Base-by-base conservation (phyloP, 805 yeast genomes). In the Yamadazyma phyllophila region DNA sequence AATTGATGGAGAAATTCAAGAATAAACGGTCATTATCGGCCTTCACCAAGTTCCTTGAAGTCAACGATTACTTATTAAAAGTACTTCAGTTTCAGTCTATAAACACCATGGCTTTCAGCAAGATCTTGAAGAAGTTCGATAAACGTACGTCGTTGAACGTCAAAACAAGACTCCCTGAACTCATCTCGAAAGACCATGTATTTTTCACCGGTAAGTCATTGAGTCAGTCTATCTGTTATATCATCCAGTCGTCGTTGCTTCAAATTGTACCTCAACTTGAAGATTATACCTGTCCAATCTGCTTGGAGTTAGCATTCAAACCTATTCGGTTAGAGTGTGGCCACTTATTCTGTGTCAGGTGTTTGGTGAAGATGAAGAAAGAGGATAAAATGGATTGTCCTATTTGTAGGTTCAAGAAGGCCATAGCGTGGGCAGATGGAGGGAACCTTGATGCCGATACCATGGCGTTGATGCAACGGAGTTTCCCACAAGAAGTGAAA, bases 121-220 rank as follows among this genome's bases (percentile, higher is more conserved):
- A 85, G 60, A 85, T 85, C 49, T 67, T 85, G 57, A 85, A 85
- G 59, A 85, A 85, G 58, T 85, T 86, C 54, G 90, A 86, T 54
- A 85, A 85, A 58, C 83, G 80, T 54, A 85, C 92, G 0, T 65
- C 78, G 6, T 63, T 85, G 26, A 71, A 74, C 26, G 68, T 82
- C 0, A 69, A 76, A 33, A 46, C 62, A 4, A 56, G 65, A 36
- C 77, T 80, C 53, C 83, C 85, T 2, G 60, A 67, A 35, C 58
- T 76, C 47, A 59, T 72, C 36, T 59, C 66, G 11, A 54, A 64
- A 35, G 73, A 71, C 46, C 77, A 75, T 46, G 62, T 69, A 11
- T 71, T 71, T 43, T 65, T 73, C 45, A 65, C 67, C 7, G 76
- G 79, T n/a, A 58, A 63, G 9, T 76, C 82, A 7, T 61, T 83